Conservation (phyloP, 2,329 filamentous ascomycete species). For the Fusarium aywerte region DNA sequence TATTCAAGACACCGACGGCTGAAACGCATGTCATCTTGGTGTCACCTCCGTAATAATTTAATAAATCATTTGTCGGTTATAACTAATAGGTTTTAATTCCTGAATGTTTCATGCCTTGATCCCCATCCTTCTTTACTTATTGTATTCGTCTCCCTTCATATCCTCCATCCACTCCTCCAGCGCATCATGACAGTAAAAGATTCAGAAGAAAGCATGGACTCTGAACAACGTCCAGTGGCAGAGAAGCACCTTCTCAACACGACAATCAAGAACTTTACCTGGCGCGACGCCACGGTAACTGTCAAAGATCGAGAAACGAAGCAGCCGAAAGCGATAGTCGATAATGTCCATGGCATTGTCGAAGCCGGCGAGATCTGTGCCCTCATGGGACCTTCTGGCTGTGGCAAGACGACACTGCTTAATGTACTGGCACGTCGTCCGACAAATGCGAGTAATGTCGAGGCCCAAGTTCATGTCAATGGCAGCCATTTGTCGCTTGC, state of each 20-base stretch:
- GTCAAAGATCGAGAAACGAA: constrained; percentile 78
- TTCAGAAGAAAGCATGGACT: constrained; percentile 35
- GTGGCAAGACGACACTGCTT: constrained; percentile 85
- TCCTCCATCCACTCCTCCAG: neutral
- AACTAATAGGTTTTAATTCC: neutral
- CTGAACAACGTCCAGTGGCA: constrained; percentile 43
- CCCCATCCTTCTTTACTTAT: neutral
- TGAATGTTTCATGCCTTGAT: neutral
- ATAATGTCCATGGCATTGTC: constrained; percentile 70
- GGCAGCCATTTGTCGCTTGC: constrained; percentile 63
- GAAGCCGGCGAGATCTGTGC: constrained; percentile 79
- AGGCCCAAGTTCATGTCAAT: constrained; percentile 67
- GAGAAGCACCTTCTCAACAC: constrained; percentile 69
- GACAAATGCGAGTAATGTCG: constrained; percentile 55
- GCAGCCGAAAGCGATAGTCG: constrained; percentile 70
- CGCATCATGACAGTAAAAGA: constrained; percentile 14
- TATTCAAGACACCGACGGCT: constrained; percentile 22
- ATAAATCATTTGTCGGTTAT: neutral
- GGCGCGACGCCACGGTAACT: constrained; percentile 73
- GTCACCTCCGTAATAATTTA: neutral
- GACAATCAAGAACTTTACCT: constrained; percentile 71
- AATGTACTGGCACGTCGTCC: constrained; percentile 75
- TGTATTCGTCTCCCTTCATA: neutral
- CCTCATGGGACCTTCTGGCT: constrained; percentile 79
- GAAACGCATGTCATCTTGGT: neutral